Evolutionary conservation across 2,329 filamentous ascomycete genomes (phyloP).

Genomic region (Hypoxylon rubiginosum): DNA sequence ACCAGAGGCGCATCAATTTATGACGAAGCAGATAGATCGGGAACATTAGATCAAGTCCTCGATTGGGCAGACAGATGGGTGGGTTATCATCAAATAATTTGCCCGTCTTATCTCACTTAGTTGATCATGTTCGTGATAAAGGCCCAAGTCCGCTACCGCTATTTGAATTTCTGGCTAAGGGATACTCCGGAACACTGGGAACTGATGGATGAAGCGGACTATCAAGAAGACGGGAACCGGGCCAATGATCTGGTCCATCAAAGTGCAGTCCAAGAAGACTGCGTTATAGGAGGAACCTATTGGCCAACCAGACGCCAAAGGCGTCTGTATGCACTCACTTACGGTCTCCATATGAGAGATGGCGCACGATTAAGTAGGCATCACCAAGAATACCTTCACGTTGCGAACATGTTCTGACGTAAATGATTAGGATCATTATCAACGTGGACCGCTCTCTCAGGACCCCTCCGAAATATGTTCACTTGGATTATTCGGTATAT

Average conservation of each 20-base stretch:
- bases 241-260: conserved; percentile 25
- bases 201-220: not conserved
- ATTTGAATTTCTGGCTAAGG: conserved; percentile 25
- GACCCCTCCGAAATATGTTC: conserved; percentile 18
- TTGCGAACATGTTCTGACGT: conserved; percentile 1
- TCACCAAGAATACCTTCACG: not conserved
- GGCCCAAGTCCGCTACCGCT: conserved; percentile 26
- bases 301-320: conserved; percentile 6
- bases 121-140: not conserved
- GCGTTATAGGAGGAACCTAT: not conserved
- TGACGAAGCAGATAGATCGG: too few species aligned
- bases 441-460: too few species aligned
- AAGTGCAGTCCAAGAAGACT: conserved; percentile 14
- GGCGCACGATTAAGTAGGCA: conserved; percentile 24
- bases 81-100: not conserved
- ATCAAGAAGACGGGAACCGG: not conserved
- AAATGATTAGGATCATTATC: conserved; percentile 6
- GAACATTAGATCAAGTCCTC: conserved; percentile 1
- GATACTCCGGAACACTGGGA: conserved; percentile 22
- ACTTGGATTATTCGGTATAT: conserved; percentile 16
- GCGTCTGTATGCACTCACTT: conserved; percentile 4
- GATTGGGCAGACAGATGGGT: conserved; percentile 20
- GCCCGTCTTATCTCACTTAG: not conserved
- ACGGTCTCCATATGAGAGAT: conserved; percentile 11
- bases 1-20: too few species aligned